Conservation (phyloP, 176 grass and related monocot species). For the Saccharum spontaneum region DNA sequence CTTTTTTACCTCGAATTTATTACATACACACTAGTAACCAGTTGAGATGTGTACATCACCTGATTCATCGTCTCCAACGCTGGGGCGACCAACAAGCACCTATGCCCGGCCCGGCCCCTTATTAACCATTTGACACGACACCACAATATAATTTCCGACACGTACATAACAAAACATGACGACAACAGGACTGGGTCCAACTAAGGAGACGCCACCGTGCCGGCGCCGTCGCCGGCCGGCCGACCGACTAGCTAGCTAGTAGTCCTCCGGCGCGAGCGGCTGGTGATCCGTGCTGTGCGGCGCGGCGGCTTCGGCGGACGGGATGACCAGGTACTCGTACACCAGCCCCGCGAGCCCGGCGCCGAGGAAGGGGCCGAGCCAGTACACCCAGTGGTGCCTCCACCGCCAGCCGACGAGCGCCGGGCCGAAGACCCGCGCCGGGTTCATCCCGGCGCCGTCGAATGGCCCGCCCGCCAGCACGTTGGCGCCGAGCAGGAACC, state of each 20-base stretch:
- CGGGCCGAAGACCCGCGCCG: constrained; percentile 74
- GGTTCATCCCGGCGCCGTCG: constrained; percentile 93
- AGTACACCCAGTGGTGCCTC: constrained; percentile 94
- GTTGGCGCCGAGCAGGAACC: constrained; percentile 87
- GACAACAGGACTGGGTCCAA: background rate
- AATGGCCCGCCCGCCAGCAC: constrained; percentile 77
- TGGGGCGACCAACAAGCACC: background rate
- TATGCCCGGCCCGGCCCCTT: constrained; percentile 3
- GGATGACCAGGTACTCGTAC: constrained; percentile 88
- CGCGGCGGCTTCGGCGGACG: constrained; percentile 26
- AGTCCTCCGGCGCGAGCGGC: constrained; percentile 87
- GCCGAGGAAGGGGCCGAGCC: constrained; percentile 80
- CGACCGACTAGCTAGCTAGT: constrained; percentile 27
- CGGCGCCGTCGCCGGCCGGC: background rate
- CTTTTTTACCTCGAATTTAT: background rate
- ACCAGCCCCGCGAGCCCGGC: constrained; percentile 60
- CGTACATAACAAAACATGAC: background rate
- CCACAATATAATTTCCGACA: background rate
- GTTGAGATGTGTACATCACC: background rate
- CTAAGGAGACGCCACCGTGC: background rate
- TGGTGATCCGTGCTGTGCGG: constrained; percentile 66
- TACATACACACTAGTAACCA: background rate
- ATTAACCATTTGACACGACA: constrained; percentile 25
- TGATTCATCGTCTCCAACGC: background rate
- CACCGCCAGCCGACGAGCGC: constrained; percentile 85